These are phyloP conservation scores for Nematocida sp. DNA, from an alignment of 371 early-diverging fungal species.

Conservation along the genomic window DNA sequence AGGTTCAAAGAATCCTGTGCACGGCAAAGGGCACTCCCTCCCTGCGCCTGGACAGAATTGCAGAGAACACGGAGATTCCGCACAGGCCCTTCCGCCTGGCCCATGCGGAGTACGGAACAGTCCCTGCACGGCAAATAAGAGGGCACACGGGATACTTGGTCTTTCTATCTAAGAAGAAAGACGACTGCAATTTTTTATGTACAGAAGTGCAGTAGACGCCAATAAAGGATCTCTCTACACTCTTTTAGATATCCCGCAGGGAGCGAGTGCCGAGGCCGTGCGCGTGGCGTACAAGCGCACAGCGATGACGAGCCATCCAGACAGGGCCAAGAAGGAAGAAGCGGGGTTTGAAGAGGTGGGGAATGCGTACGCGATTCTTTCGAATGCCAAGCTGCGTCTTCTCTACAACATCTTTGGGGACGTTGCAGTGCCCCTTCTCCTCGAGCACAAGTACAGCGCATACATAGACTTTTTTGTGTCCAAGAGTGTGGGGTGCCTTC, in stretches of 20 bases:
- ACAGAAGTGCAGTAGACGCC: neutral
- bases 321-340: neutral
- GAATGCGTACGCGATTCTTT: conserved; percentile 29
- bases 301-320: conserved; percentile 34
- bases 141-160: conserved; percentile 40
- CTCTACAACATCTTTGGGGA: conserved; percentile 42
- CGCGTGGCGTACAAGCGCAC: conserved; percentile 32
- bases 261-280: conserved; percentile 21
- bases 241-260: conserved; percentile 4
- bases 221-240: conserved; percentile 9
- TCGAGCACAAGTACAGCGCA: neutral
- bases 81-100: conserved; percentile 13
- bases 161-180: neutral
- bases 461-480: conserved; percentile 1
- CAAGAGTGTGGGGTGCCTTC: neutral
- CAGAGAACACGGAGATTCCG: conserved; percentile 28
- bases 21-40: neutral
- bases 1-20: conserved; percentile 30
- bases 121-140: neutral
- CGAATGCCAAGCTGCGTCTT: conserved; percentile 16
- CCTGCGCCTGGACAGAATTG: neutral
- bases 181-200: conserved; percentile 37
- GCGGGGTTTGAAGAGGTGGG: conserved; percentile 21
- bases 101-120: conserved; percentile 16
- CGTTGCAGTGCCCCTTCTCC: neutral